Evolutionary conservation across 257 asterid species (phyloP), one percentile per base, ranked within the genome.

Genomic region (Fraxinus cuspidata): DNA sequence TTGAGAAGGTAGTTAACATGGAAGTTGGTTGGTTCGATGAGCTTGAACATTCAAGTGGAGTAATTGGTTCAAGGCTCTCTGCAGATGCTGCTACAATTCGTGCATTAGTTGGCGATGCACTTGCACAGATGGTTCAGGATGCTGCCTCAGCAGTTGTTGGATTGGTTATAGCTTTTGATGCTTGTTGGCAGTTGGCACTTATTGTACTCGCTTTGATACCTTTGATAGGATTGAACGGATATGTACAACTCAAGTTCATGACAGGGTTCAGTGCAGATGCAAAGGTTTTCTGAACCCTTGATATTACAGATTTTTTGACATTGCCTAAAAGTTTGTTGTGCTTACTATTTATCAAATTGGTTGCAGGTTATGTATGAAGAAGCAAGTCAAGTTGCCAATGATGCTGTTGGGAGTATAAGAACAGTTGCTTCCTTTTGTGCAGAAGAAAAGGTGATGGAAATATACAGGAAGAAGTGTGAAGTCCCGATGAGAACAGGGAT

Each of bases 11-110:
- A 83, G 94, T 93, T 38, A 80, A 71, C 80, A 93, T 93, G 97
- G 97, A 92, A 80, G 94, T 89, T 19, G 89, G 92, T 28, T 94
- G 97, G 98, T 94, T 94, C 38, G 98, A 94, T 44, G 94, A 91
- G 79, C 77, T 91, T 16, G 90, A 82, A 21, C 89, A 94, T 84
- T 94, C 98, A 3, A 89, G 97, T 70, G 98, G 98, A 81, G 88
- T 88, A 27, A 89, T 92, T 8, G 97, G 98, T 7, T 85, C 98
- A 8, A 88, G 92, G 84, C 96, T 94, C 25, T 92, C 98, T 16
- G 85, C 97, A 16, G 98, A 94, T 87, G 97, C 97, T 71, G 91
- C 97, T 2, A 79, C 88, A 0, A 77, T 94, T 21, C 96, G 97
- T 27, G 96, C 93, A 32, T 80, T 94, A 58, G 94, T 94, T 29